A percentile compares a stretch with the other conserved stretches of the same genome.
These are phyloP conservation scores for Xanthoconium separans DNA, from an alignment of 1,284 basidiomycete species.

Conservation along the genomic window DNA sequence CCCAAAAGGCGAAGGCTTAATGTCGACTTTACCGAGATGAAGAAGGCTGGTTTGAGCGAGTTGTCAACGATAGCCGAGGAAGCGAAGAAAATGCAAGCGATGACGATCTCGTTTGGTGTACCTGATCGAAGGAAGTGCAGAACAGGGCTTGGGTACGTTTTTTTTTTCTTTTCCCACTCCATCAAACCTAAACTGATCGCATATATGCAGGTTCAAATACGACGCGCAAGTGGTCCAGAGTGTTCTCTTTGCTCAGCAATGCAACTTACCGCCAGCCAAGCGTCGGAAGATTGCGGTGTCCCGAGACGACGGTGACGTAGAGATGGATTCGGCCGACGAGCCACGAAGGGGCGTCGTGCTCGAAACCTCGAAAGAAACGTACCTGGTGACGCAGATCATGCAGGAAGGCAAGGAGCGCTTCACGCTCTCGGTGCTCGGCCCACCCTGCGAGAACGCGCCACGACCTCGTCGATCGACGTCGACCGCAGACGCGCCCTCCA, in stretches of 20 bases:
- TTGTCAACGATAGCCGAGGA: slow-evolving; percentile 29
- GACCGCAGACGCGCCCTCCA: background rate
- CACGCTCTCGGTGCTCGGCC: slow-evolving; percentile 18
- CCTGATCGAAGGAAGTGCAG: slow-evolving; percentile 39
- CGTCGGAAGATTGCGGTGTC: slow-evolving; percentile 22
- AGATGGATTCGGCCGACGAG: slow-evolving; percentile 16
- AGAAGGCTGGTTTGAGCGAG: slow-evolving; percentile 22
- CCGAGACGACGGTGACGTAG: slow-evolving; percentile 10
- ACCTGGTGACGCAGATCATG: slow-evolving; percentile 16
- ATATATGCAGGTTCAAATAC: slow-evolving; percentile 54
- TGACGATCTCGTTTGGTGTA: slow-evolving; percentile 46
- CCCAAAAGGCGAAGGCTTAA: slow-evolving; percentile 24
- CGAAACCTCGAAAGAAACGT: slow-evolving; percentile 23
- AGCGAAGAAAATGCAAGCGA: slow-evolving; percentile 39
- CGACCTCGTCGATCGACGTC: background rate
- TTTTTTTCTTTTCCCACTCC: slow-evolving; percentile 1
- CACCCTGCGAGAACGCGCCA: background rate
- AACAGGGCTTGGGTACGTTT: slow-evolving; percentile 44
- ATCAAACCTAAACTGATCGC: background rate
- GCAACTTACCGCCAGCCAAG: slow-evolving; percentile 18
- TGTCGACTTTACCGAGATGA: slow-evolving; percentile 26
- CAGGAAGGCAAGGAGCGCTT: slow-evolving; percentile 14
- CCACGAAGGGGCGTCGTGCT: slow-evolving; percentile 20
- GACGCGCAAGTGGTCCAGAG: slow-evolving; percentile 45
- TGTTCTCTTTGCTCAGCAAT: slow-evolving; percentile 42